Evolutionary conservation across 805 yeast species (phyloP).

Genomic region (Wickerhamomyces pijperi): DNA sequence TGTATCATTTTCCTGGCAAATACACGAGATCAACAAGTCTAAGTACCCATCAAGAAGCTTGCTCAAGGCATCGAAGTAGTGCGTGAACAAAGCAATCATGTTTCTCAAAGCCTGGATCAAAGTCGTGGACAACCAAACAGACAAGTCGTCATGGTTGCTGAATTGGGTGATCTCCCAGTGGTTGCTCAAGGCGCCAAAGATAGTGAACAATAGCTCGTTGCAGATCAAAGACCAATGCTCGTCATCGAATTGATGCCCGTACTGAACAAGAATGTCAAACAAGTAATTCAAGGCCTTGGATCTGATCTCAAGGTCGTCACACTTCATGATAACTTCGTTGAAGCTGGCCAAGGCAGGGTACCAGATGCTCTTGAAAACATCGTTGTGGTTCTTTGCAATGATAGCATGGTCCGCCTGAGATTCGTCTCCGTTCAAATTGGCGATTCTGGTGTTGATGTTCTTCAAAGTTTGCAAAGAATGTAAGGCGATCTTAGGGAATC

Average conservation of each 20-base stretch:
- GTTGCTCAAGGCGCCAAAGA: conserved; percentile 67
- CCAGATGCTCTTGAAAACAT: conserved; percentile 53
- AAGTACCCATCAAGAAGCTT: conserved; percentile 70
- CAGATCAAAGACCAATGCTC: conserved; percentile 80
- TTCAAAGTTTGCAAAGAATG: conserved; percentile 71
- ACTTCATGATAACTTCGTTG: conserved; percentile 84
- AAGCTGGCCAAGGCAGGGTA: conserved; percentile 79
- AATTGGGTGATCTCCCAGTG: conserved; percentile 65
- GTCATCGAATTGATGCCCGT: conserved; percentile 66
- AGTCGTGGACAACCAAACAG: conserved; percentile 95
- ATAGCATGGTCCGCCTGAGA: conserved; percentile 6
- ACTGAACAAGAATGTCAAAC: conserved; percentile 70
- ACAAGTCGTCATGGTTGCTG: conserved; percentile 68
- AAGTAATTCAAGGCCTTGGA: conserved; percentile 75
- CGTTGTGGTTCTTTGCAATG: conserved; percentile 23
- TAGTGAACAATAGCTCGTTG: conserved; percentile 74
- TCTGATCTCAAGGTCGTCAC: conserved; percentile 89
- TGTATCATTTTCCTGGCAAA: conserved; percentile 94
- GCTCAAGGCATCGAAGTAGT: conserved; percentile 69
- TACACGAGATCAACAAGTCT: conserved; percentile 70
- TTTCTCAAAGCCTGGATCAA: conserved; percentile 89
- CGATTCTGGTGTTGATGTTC: conserved; percentile 47
- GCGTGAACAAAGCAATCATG: conserved; percentile 72
- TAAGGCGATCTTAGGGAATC: conserved; percentile 69
- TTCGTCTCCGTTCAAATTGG: conserved; percentile 25